Evolutionary conservation across 1,284 basidiomycete species (phyloP), one percentile per base, ranked within the genome.

Genomic region (Tylopilus sp.): DNA sequence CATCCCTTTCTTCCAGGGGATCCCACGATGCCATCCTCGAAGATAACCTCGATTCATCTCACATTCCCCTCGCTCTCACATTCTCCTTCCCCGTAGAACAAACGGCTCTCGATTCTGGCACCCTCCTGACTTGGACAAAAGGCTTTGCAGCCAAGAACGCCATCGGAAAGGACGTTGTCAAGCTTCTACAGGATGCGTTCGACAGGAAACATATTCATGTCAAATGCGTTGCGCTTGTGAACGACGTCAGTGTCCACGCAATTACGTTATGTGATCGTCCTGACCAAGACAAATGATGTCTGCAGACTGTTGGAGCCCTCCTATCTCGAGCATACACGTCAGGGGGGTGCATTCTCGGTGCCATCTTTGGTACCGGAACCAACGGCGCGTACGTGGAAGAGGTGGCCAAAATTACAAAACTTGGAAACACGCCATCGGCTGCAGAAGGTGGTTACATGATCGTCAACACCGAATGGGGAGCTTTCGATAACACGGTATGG

Each of bases 81-180:
- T 99, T 99, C 70, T 93, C 90, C 40, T 97, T 97, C 75, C 97
- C 96, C 3, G 97, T 98, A 40, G 92, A 97, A 63, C 97, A 99
- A 67, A 93, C 92, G 0, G 94, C 96, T 1, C 78, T 99, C 30
- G 86, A 88, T 63, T 81, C 82, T 26, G 96, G 97, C 2, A 91
- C 85, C 53, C 85, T 99, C 50, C 74, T 97, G 39, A 94, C 89
- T 2, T 97, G 95, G 94, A 97, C 94, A n/a, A 97, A 97, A 70
- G 93, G 94, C 5, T 97, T 97, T 68, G 72, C 86, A 16, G 92
- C 92, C 15, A 92, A 85, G 67, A 89, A 94, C 64, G 95, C 96
- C 0, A 73, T 95, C 40, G 95, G 95, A 34, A 78, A 94, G 57
- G 97, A 99, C 65, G 86, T 98, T 25, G 93, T 98, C 21, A 80